Percentiles rank a stretch among this genome's conserved stretches.
Evolutionary conservation across 2,329 filamentous ascomycete species (phyloP).

Genomic region (Epichloe glyceriae): DNA sequence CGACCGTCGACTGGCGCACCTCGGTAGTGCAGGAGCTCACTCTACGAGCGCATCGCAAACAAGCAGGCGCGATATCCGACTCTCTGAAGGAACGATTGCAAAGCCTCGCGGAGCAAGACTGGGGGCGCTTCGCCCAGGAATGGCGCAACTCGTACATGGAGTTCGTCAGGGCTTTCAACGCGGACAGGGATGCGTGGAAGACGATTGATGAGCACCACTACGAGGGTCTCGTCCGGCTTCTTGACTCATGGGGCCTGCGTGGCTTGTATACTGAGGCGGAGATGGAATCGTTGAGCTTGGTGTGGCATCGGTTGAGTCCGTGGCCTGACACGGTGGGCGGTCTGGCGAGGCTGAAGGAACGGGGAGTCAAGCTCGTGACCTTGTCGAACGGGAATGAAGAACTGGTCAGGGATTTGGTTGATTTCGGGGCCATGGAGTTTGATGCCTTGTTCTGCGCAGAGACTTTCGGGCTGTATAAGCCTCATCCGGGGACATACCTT

Average conservation of each 20-base stretch:
- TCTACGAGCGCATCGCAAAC: slow-evolving; percentile 33
- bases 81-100: slow-evolving; percentile 33
- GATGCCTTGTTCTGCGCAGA: slow-evolving; percentile 51
- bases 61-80: slow-evolving; percentile 33
- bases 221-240: slow-evolving; percentile 45
- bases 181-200: slow-evolving; percentile 40
- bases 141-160: slow-evolving; percentile 53
- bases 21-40: slow-evolving; percentile 49
- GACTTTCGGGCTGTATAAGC: slow-evolving; percentile 65
- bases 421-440: slow-evolving; percentile 48
- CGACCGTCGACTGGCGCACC: slow-evolving; percentile 65
- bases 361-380: slow-evolving; percentile 43
- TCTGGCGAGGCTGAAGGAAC: slow-evolving; percentile 37
- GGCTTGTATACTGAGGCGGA: slow-evolving; percentile 51
- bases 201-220: slow-evolving; percentile 62
- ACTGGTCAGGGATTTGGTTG: slow-evolving; percentile 52
- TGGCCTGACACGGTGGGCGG: slow-evolving; percentile 53
- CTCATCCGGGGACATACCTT: slow-evolving; percentile 51
- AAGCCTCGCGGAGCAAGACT: slow-evolving; percentile 42
- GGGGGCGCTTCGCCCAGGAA: slow-evolving; percentile 52
- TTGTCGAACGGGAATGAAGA: slow-evolving; percentile 62
- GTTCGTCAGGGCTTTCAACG: slow-evolving; percentile 45
- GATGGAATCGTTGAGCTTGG: slow-evolving; percentile 47
- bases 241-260: slow-evolving; percentile 40
- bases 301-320: slow-evolving; percentile 60